These are phyloP conservation scores for Salix exigua DNA, from an alignment of 345 rosid genomes.

Conservation along the genomic window DNA sequence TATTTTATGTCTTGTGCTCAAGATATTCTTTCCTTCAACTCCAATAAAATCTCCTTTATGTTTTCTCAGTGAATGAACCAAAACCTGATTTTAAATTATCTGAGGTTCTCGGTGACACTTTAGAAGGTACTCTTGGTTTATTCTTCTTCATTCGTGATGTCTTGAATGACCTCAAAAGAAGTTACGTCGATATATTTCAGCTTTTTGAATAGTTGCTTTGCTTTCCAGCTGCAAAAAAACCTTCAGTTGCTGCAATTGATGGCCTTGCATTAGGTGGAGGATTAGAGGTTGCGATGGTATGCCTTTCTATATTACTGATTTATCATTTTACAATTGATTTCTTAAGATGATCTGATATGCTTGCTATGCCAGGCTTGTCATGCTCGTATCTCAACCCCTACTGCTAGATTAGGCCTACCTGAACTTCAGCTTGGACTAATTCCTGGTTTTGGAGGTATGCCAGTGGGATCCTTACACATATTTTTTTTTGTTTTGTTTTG, in stretches of 20 bases:
- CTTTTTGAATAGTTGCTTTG: slow-evolving; percentile 17
- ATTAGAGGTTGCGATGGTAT: slow-evolving; percentile 91
- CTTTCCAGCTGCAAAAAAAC: slow-evolving; percentile 73
- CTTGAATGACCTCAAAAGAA: neutral
- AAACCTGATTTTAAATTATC: slow-evolving; percentile 59
- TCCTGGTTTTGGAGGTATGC: slow-evolving; percentile 96
- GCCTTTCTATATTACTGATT: slow-evolving; percentile 8
- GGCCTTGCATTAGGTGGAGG: slow-evolving; percentile 99
- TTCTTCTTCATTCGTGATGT: neutral
- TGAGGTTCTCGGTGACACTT: slow-evolving; percentile 54
- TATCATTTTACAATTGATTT: neutral
- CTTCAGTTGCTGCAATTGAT: slow-evolving; percentile 96
- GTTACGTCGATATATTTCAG: neutral
- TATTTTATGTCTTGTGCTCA: neutral
- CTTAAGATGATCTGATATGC: slow-evolving; percentile 4
- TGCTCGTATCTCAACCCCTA: slow-evolving; percentile 80
- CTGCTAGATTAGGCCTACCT: slow-evolving; percentile 76
- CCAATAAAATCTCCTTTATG: neutral
- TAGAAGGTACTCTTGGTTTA: slow-evolving; percentile 65
- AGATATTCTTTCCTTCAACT: slow-evolving; percentile 6
- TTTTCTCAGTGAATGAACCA: slow-evolving; percentile 52
- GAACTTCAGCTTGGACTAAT: slow-evolving; percentile 91
- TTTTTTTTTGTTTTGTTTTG: slow-evolving; percentile 3
- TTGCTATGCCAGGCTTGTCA: slow-evolving; percentile 62
- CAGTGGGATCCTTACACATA: neutral